Conservation (phyloP, 1,139 yeast species). For the Scheffersomyces parashehatae region DNA sequence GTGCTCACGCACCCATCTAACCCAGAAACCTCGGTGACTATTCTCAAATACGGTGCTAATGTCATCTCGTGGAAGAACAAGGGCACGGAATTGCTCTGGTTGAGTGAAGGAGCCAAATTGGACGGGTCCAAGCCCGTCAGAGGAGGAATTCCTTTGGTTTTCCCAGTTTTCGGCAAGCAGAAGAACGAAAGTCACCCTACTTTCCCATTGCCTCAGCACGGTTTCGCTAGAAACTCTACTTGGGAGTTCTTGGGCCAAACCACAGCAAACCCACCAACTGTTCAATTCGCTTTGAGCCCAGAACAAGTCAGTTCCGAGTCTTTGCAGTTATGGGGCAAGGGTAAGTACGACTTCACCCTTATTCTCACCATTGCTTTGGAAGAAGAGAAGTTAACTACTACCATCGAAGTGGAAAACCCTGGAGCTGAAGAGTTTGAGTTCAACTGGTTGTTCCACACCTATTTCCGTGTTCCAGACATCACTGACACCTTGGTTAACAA, state of each 20-base stretch:
- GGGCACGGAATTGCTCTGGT: slow-evolving; percentile 67
- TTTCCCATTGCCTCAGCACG: slow-evolving; percentile 80
- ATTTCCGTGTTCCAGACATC: slow-evolving; percentile 72
- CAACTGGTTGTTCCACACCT: slow-evolving; percentile 96
- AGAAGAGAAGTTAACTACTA: slow-evolving; percentile 57
- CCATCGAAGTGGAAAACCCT: slow-evolving; percentile 73
- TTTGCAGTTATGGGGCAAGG: slow-evolving; percentile 51
- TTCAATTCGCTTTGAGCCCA: slow-evolving; percentile 88
- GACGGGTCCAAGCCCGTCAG: slow-evolving; percentile 94
- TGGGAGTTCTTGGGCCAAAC: slow-evolving; percentile 95
- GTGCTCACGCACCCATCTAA: slow-evolving; percentile 57
- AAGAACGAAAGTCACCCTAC: slow-evolving; percentile 40
- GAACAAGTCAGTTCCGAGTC: slow-evolving; percentile 71
- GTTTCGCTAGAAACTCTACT: slow-evolving; percentile 82
- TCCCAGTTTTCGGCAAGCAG: slow-evolving; percentile 89
- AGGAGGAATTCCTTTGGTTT: slow-evolving; percentile 95
- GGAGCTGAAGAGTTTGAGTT: slow-evolving; percentile 70
- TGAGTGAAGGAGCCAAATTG: slow-evolving; percentile 71
- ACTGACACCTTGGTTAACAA: slow-evolving; percentile 77
- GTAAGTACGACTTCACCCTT: slow-evolving; percentile 70
- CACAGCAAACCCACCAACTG: slow-evolving; percentile 54
- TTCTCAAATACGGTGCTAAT: slow-evolving; percentile 88
- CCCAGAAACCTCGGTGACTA: slow-evolving; percentile 55
- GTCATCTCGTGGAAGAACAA: slow-evolving; percentile 73
- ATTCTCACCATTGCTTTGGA: slow-evolving; percentile 65